Percentiles rank a stretch among this genome's conserved stretches.
Conservation (phyloP, 495 filamentous ascomycete genomes). For the Cairneyella variabilis region DNA sequence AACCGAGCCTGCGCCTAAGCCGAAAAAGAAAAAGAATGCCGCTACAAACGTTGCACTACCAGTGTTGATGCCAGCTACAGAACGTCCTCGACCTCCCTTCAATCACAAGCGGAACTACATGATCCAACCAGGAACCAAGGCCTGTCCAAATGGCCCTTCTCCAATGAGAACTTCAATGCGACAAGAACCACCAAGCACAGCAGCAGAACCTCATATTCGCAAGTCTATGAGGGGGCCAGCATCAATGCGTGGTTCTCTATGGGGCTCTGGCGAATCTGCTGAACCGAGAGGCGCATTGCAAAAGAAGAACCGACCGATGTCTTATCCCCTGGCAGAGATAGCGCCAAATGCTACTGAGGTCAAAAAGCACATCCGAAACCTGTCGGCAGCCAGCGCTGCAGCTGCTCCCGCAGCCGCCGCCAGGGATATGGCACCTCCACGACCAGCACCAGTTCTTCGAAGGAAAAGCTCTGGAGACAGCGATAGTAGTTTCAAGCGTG, state of each 20-base stretch:
- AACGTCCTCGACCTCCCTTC: conserved; percentile 8
- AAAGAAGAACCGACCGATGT: conserved; percentile 20
- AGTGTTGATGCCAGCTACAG: neutral
- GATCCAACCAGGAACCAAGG: conserved; percentile 40
- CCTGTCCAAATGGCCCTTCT: conserved; percentile 24
- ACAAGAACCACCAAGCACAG: conserved; percentile 23
- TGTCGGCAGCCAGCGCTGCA: conserved; percentile 15
- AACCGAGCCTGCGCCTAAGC: conserved; percentile 35
- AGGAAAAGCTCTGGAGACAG: conserved; percentile 23
- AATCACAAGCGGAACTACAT: conserved; percentile 31
- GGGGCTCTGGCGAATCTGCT: conserved; percentile 7
- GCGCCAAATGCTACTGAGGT: conserved; percentile 22
- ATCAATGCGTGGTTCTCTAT: conserved; percentile 20
- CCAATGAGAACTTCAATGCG: conserved; percentile 40
- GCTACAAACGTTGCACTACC: conserved; percentile 4
- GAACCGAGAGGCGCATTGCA: conserved; percentile 15
- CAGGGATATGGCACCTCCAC: conserved; percentile 3
- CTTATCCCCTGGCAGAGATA: conserved; percentile 26
- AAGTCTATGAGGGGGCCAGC: conserved; percentile 30
- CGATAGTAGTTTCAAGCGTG: conserved; percentile 29
- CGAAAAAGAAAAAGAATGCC: conserved; percentile 28
- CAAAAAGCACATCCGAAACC: conserved; percentile 14
- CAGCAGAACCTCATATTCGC: conserved; percentile 28
- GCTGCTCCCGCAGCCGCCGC: conserved; percentile 10
- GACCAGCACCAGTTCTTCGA: conserved; percentile 15